phyloP scores from a whole-genome alignment of 768 basidiomycete genomes.

The Collybia mongolica region DNA sequence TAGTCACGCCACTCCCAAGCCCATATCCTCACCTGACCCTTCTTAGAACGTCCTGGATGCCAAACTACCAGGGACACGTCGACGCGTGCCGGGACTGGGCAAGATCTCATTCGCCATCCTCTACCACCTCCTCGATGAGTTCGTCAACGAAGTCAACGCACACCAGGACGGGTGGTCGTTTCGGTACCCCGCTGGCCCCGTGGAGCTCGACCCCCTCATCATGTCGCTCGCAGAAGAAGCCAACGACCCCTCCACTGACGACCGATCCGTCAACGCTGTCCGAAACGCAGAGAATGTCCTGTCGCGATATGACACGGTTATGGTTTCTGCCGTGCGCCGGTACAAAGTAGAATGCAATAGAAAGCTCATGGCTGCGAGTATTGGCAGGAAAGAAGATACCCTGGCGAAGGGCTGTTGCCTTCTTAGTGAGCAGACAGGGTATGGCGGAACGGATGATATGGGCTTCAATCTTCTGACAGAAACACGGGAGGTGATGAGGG shows the following conservation, averaged over 20 bases:
- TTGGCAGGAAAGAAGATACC: constrained; percentile 35
- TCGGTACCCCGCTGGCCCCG: constrained; percentile 20
- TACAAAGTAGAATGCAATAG: constrained; percentile 40
- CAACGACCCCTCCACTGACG: constrained; percentile 38
- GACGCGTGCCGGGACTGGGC: constrained; percentile 35
- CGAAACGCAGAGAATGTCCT: constrained; percentile 32
- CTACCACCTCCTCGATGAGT: constrained; percentile 41
- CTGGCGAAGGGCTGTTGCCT: constrained; percentile 41
- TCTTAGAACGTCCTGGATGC: constrained; percentile 33
- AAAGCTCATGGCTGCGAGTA: constrained; percentile 27
- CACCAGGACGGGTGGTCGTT: constrained; percentile 42
- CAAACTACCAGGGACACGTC: constrained; percentile 34
- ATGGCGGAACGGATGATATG: constrained; percentile 39
- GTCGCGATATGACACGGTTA: constrained; percentile 31
- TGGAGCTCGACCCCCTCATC: constrained; percentile 32
- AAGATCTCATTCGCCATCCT: constrained; percentile 38
- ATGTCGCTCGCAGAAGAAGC: constrained; percentile 46
- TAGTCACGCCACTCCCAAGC: constrained; percentile 4
- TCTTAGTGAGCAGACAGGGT: constrained; percentile 46
- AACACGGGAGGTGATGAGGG: constrained; percentile 34
- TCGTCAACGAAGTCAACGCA: constrained; percentile 41
- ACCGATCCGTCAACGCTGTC: constrained; percentile 36
- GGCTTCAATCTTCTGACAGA: constrained; percentile 36
- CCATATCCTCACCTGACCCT: neutral
- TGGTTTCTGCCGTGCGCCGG: constrained; percentile 33